A percentile compares a stretch with the other conserved stretches of the same genome.
Conservation (phyloP, 306 rosid genomes). For the Vachellia collinsii region DNA sequence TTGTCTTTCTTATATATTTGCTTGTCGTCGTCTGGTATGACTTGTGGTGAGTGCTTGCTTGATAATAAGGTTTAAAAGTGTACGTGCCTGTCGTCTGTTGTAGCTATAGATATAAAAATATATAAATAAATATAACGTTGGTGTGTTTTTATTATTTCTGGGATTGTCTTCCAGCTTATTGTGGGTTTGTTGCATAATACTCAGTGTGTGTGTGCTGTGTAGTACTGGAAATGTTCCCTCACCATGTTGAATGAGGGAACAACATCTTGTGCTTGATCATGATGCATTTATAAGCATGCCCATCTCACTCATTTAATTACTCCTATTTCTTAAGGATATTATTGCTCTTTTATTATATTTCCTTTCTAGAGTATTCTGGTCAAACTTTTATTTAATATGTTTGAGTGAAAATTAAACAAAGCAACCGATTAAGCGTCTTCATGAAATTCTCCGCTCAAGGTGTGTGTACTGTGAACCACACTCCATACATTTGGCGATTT, state of each 20-base stretch:
- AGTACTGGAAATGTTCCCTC: conserved; percentile 51
- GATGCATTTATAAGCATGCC: conserved; percentile 59
- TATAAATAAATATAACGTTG: background rate
- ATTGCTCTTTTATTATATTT: background rate
- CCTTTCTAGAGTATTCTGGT: background rate
- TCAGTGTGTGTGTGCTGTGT: background rate
- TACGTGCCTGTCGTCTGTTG: conserved; percentile 41
- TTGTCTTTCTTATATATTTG: conserved; percentile 38
- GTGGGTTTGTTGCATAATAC: background rate
- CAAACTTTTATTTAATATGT: conserved; percentile 2
- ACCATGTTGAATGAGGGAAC: conserved; percentile 57
- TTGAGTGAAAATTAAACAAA: background rate
- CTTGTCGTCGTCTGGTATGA: conserved; percentile 21
- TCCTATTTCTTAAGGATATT: background rate
- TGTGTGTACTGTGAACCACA: background rate
- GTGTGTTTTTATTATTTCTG: background rate
- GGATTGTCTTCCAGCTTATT: background rate
- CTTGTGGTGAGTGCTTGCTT: conserved; percentile 39
- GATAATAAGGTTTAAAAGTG: conserved; percentile 41
- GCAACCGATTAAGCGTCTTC: background rate
- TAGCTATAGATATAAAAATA: background rate
- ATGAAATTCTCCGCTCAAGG: background rate
- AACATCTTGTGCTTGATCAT: conserved; percentile 67
- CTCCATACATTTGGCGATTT: background rate
- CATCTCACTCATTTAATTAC: conserved; percentile 21